These are phyloP conservation scores for Corymbia citriodora DNA, from an alignment of 441 rosid genomes.

Conservation along the genomic window DNA sequence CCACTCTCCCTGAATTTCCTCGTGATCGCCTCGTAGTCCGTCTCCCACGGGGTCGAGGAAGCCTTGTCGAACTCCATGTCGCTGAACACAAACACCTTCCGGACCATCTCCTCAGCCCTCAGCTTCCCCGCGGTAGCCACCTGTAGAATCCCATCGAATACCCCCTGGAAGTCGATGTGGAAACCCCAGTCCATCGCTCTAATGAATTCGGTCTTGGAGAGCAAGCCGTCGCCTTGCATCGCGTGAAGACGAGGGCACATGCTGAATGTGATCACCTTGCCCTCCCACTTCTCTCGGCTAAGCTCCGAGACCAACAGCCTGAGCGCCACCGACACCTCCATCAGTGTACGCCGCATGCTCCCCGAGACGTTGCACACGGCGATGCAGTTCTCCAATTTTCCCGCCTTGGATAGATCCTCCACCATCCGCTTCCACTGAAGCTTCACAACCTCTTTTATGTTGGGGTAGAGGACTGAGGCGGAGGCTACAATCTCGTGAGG, in stretches of 20 bases:
- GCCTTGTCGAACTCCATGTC: not conserved
- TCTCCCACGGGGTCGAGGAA: conserved; percentile 27
- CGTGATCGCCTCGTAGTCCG: conserved; percentile 26
- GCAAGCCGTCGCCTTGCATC: conserved; percentile 30
- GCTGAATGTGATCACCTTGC: conserved; percentile 60
- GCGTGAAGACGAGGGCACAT: conserved; percentile 26
- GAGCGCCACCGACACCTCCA: conserved; percentile 51
- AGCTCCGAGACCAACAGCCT: conserved; percentile 53
- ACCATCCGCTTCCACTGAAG: conserved; percentile 69
- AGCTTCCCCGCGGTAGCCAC: conserved; percentile 27
- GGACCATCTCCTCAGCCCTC: conserved; percentile 17
- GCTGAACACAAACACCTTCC: not conserved
- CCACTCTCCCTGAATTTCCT: conserved; percentile 26
- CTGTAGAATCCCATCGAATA: conserved; percentile 33
- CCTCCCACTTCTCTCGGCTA: conserved; percentile 49
- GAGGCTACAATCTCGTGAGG: conserved; percentile 55
- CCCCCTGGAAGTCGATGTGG: conserved; percentile 40
- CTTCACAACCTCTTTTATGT: conserved; percentile 43
- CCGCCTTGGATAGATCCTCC: conserved; percentile 35
- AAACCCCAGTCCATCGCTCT: conserved; percentile 13
- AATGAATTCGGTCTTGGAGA: conserved; percentile 23
- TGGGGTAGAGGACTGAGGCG: conserved; percentile 9
- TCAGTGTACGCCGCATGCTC: conserved; percentile 34
- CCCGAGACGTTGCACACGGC: conserved; percentile 59
- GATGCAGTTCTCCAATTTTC: conserved; percentile 39